phyloP scores from a whole-genome alignment of 306 rosid species.

The Rosa chinensis region DNA sequence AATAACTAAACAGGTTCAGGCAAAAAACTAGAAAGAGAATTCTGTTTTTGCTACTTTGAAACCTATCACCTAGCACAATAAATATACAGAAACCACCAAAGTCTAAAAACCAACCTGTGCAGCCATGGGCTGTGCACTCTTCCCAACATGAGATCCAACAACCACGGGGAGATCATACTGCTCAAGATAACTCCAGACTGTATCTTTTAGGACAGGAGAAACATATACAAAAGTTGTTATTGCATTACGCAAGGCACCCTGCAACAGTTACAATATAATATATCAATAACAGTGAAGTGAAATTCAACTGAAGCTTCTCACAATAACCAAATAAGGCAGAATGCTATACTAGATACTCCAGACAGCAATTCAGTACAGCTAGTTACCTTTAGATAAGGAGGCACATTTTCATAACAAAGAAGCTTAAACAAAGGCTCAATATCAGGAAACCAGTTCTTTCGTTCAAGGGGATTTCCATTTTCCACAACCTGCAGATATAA shows the following conservation, averaged over 20 bases:
- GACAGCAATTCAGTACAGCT: slow-evolving; percentile 25
- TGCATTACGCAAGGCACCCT: slow-evolving; percentile 96
- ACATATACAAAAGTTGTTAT: slow-evolving; percentile 71
- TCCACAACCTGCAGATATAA: slow-evolving; percentile 68
- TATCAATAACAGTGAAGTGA: slow-evolving; percentile 28
- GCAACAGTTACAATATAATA: slow-evolving; percentile 21
- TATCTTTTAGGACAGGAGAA: slow-evolving; percentile 72
- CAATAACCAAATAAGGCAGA: slow-evolving; percentile 25
- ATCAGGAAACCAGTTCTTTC: slow-evolving; percentile 94
- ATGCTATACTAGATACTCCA: slow-evolving; percentile 7
- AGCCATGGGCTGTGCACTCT: slow-evolving; percentile 57
- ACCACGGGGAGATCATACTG: slow-evolving; percentile 97
- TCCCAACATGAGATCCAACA: slow-evolving; percentile 68
- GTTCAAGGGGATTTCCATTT: slow-evolving; percentile 80
- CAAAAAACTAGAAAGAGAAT: background rate
- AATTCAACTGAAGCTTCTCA: slow-evolving; percentile 25
- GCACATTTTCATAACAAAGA: slow-evolving; percentile 93
- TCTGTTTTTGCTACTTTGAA: background rate
- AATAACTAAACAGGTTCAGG: background rate
- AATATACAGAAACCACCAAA: background rate
- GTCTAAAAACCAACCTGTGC: slow-evolving; percentile 59
- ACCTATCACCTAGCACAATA: background rate
- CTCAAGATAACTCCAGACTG: slow-evolving; percentile 91
- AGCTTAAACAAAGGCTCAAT: slow-evolving; percentile 96
- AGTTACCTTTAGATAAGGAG: slow-evolving; percentile 90